Evolutionary conservation across 768 basidiomycete species (phyloP).

Genomic region (Calocera cornea): DNA sequence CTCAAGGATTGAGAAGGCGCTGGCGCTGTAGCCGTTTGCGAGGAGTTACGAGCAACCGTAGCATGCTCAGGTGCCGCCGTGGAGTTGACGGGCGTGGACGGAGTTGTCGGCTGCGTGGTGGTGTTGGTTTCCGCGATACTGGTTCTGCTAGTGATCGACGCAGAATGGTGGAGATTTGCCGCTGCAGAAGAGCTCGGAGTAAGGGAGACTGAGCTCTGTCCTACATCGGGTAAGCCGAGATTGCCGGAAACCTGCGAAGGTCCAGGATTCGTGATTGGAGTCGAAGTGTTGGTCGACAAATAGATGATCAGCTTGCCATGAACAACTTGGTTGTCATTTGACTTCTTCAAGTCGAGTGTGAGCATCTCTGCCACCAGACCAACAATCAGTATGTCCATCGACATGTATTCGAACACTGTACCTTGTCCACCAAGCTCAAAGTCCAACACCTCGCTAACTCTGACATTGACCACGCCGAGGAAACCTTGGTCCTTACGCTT

Average conservation of each 20-base stretch:
- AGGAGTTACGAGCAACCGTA: background rate
- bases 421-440: conserved; percentile 87
- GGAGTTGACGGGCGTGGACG: background rate
- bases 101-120: background rate
- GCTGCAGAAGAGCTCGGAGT: background rate
- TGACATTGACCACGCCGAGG: conserved; percentile 90
- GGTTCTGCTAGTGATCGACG: conserved; percentile 8
- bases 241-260: conserved; percentile 51
- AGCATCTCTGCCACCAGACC: conserved; percentile 64
- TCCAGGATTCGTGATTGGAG: conserved; percentile 74
- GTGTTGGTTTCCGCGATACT: background rate
- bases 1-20: background rate
- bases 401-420: conserved; percentile 28
- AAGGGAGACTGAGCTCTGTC: background rate
- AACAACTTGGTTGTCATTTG: conserved; percentile 95
- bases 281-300: conserved; percentile 78
- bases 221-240: background rate
- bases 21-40: background rate
- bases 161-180: background rate
- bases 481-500: conserved; percentile 97
- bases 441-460: conserved; percentile 81
- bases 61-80: background rate
- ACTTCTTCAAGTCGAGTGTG: conserved; percentile 91
- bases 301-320: conserved; percentile 97
- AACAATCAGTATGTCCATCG: background rate